Evolutionary conservation across 1,284 basidiomycete genomes (phyloP), one percentile per base, ranked within the genome.

Genomic region (Cryptococcus depauperatus): DNA sequence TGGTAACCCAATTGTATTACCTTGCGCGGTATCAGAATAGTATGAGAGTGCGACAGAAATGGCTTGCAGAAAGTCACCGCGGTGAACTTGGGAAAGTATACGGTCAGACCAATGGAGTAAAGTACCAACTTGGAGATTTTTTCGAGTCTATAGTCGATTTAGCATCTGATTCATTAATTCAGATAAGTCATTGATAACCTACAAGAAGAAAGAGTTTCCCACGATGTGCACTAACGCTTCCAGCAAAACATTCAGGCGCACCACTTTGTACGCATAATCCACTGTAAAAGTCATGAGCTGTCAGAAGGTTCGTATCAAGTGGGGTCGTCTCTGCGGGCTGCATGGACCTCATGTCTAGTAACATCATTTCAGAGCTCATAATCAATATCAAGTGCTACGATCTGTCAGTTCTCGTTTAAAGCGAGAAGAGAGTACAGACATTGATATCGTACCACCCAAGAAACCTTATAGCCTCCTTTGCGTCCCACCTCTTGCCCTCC

Each of bases 51-150:
- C 80, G 14, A 93, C 75, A 41, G 90, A 83, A 54, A 98, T 95
- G 1, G 95, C 93, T 35, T 77, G 80, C 14, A 98, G 74, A 64
- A 96, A 92, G 60, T 96, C 84, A 25, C 91, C 90, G 4, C 78
- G 75, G 60, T 89, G 78, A 22, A 97, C 92, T 43, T 84, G 80
- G 4, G 81, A 76, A 25, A 97, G 74, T 19, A 98, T 82, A 19
- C 85, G 82, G 65, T 98, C 92, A 9, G 93, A 90, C 95, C 95
- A 99, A 1, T 90, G 89, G 35, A 93, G 74, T 21, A 97, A 74
- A 0, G 85, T 88, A 23, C 91, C 95, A 0, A 86, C 87, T 62
- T 81, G 77, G 1, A 97, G 58, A 47, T 81, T 81, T 21, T 59
- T 52, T 29, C 62, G 52, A 9, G 73, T 73, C 72, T 74, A 41